Conservation (phyloP, 305 asterid species). For the Rubia balearica region DNA sequence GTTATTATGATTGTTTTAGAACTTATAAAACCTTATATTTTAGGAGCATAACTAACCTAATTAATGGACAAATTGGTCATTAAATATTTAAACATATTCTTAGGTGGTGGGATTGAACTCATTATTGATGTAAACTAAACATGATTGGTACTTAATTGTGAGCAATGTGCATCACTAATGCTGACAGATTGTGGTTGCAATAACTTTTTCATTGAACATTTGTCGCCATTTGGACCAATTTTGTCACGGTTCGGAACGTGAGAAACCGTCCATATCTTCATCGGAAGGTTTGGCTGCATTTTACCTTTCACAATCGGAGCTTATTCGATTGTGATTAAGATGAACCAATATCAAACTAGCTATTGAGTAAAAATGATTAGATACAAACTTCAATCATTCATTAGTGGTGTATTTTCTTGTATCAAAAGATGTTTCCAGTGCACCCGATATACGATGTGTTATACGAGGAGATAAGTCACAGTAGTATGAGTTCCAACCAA, state of each 20-base stretch:
- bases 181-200: background rate
- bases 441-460: too few relatives aligned
- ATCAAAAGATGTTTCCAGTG: too few relatives aligned
- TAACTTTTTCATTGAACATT: background rate
- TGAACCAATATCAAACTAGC: background rate
- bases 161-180: background rate
- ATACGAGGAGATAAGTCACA: too few relatives aligned
- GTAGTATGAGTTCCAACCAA: too few relatives aligned
- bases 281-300: background rate
- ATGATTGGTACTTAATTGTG: background rate
- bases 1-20: too few relatives aligned
- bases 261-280: background rate
- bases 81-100: too few relatives aligned
- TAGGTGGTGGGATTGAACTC: background rate
- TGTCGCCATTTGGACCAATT: background rate
- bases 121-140: background rate
- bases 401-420: too few relatives aligned
- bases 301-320: background rate
- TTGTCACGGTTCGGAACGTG: slow-evolving; percentile 2
- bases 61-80: background rate
- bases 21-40: too few relatives aligned
- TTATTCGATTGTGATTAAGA: background rate
- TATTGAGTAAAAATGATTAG: too few relatives aligned
- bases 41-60: background rate
- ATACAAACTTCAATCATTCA: too few relatives aligned